Evolutionary conservation across 345 rosid genomes (phyloP), one percentile per base, ranked within the genome.

Genomic region (Arabis hirsuta): DNA sequence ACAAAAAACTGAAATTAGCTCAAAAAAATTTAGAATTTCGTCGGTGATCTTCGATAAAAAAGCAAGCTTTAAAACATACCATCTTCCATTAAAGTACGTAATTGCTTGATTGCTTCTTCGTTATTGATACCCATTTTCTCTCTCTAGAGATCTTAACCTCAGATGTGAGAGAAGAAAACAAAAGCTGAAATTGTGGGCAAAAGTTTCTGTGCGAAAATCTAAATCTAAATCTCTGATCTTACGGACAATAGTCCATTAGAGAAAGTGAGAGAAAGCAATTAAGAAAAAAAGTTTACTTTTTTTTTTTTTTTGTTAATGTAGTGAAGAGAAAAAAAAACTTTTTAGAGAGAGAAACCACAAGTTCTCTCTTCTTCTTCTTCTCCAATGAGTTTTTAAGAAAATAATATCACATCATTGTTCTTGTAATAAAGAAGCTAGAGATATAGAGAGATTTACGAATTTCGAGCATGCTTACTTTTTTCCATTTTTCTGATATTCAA

Each of bases 21-120:
- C 9, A 16, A 46, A 46, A 75, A 44, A 55, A 7, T 36, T 78
- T 8, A 63, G 48, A 50, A 55, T 26, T 54, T 74, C 14, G 55
- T 36, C 48, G 71, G 76, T 42, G 79, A 63, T 55, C 48, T 79
- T 71, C 57, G 59, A 58, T 1, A 62, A 24, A 76, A 76, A 65
- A 44, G 20, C 29, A 43, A 71, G 60, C 9, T 38, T 34, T 27
- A 52, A 52, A 65, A 73, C 86, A 82, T 54, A 94, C 99, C 89
- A 62, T 84, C 80, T 75, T 85, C 90, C 85, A 91, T 84, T 52
- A 87, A 80, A 58, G 87, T 65, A 80, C 82, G 87, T 38, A 91
- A 84, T 71, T 88, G 89, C 84, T 83, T 82, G 81, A 88, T 74
- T 16, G 85, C 89, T 69, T 89, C 96, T 55, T 88, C 88, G 81